Evolutionary conservation across 1,284 basidiomycete genomes (phyloP).

Genomic region (Butyriboletus appendiculatus): DNA sequence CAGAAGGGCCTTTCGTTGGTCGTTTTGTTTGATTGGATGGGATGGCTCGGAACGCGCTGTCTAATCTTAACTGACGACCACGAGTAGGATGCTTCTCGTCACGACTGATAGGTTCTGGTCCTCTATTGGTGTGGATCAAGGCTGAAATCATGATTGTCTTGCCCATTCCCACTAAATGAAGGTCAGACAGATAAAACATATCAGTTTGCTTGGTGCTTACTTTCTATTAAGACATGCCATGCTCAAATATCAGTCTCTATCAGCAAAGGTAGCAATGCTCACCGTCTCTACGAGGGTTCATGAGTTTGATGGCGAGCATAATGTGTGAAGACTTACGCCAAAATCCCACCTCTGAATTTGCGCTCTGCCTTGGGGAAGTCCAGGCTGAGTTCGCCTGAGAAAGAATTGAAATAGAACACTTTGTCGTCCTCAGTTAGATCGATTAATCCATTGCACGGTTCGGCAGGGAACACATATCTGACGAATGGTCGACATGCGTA

Average conservation of each 20-base stretch:
- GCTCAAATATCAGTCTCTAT: conserved; percentile 6
- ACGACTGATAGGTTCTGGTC: conserved; percentile 41
- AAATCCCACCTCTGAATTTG: conserved; percentile 82
- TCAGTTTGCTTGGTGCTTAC: conserved; percentile 34
- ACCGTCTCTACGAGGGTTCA: conserved; percentile 53
- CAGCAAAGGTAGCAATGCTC: conserved; percentile 16
- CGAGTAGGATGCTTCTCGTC: conserved; percentile 39
- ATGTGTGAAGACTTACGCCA: conserved; percentile 64
- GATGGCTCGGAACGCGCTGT: conserved; percentile 53
- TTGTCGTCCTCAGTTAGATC: conserved; percentile 72
- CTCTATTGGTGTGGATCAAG: conserved; percentile 81
- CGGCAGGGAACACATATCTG: conserved; percentile 70
- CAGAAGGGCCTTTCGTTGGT: conserved; percentile 44
- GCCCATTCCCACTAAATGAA: conserved; percentile 81
- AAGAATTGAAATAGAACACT: conserved; percentile 86
- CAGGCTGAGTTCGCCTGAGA: conserved; percentile 93
- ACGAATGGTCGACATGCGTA: neutral
- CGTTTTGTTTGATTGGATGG: conserved; percentile 37
- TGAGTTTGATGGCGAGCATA: conserved; percentile 11
- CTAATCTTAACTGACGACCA: conserved; percentile 60
- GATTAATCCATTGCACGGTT: conserved; percentile 54
- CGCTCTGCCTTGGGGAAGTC: conserved; percentile 84
- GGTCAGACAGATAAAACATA: conserved; percentile 8
- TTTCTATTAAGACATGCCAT: conserved; percentile 38
- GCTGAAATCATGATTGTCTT: conserved; percentile 97